Base-by-base conservation (phyloP, 129 eudicot genomes). In the Smallanthus sonchifolius region DNA sequence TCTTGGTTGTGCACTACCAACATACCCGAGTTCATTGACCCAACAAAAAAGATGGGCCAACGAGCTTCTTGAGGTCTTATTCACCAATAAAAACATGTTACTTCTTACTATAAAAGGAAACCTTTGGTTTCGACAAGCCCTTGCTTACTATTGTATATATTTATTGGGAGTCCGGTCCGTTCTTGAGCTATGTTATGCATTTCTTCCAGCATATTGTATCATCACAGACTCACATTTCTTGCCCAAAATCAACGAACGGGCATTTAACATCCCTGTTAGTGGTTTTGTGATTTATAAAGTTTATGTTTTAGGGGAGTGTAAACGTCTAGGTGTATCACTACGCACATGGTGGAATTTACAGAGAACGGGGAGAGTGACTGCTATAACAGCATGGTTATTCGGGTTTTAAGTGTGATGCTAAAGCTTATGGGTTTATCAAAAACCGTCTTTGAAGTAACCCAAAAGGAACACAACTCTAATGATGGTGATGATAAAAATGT, bases 291-390 rank as follows among this genome's bases (percentile, higher is more conserved):
- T 67, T 20, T 75, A 74, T 62, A 77, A 78, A 57, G 34, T 78
- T 2, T 81, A 81, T 73, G 59, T 64, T 1, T 37, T 83, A 7
- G 83, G 69, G n/a, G 91, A 83, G 75, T 45, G 70, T 40, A 40
- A 64, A 5, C 40, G 54, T 30, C 2, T 35, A 20, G 84, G 86
- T 86, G 91, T n/a, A n/a, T n/a, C n/a, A n/a, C n/a, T n/a, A n/a
- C n/a, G n/a, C n/a, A n/a, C n/a, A n/a, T n/a, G n/a, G 91, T 86
- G 91, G 91, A 86, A 86, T 62, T 55, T 81, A 59, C 91, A 86
- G 32, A 79, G 81, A 56, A 83, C 75, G 86, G 65, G 67, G 73
- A 79, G 86, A 73, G 56, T 83, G 42, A 74, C 7, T 51, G 4
- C 73, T 4, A 72, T 79, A 66, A 77, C 91, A 4, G 54, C 87